These are phyloP conservation scores for Ulota crispa DNA, from an alignment of 225 moss, liverwort and hornwort species.

Conservation along the genomic window DNA sequence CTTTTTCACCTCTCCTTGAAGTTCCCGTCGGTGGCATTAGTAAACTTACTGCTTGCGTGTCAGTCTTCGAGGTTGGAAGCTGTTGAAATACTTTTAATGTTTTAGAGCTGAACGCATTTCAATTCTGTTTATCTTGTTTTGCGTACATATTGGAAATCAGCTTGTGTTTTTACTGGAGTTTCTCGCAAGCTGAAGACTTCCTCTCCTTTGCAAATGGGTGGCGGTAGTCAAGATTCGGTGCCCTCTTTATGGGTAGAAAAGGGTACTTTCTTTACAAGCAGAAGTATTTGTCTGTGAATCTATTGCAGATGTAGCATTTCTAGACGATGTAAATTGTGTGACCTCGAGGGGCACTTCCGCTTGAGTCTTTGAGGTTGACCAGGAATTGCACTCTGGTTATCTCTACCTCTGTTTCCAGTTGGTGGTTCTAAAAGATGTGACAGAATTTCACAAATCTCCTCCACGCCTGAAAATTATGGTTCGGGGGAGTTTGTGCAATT, in stretches of 20 bases:
- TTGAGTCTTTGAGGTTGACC: background rate
- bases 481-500: no score
- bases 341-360: background rate
- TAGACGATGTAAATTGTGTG: background rate
- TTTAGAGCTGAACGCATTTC: background rate
- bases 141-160: background rate
- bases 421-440: background rate
- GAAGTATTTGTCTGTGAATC: background rate
- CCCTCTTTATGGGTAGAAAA: background rate
- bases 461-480: no score
- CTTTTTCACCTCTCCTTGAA: background rate
- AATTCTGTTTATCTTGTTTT: background rate
- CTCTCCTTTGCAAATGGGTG: background rate
- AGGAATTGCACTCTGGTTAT: background rate
- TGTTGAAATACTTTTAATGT: background rate
- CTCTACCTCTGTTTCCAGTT: background rate
- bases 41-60: background rate
- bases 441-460: background rate
- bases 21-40: background rate
- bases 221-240: background rate
- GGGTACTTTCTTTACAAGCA: background rate
- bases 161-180: background rate
- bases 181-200: background rate
- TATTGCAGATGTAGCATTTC: background rate
- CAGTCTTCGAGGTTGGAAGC: background rate